Evolutionary conservation across 1,139 yeast species (phyloP).

Genomic region (Debaryomyces udenii): DNA sequence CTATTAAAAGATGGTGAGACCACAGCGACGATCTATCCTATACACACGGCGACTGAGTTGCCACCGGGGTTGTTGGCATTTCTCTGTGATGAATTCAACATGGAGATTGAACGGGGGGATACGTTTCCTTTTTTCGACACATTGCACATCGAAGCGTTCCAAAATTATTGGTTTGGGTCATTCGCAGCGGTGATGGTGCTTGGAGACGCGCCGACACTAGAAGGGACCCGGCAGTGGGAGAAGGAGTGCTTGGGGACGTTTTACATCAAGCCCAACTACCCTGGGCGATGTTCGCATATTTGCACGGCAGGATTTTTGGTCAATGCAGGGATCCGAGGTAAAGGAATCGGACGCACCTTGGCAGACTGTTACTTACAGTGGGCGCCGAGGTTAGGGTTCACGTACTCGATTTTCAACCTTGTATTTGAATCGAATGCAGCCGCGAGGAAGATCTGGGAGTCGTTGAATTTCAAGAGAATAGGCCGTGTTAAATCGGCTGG

Average conservation of each 20-base stretch:
- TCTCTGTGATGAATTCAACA: slow-evolving; percentile 87
- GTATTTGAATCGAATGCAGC: slow-evolving; percentile 89
- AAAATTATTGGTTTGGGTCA: slow-evolving; percentile 82
- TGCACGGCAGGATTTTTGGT: slow-evolving; percentile 89
- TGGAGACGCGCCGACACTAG: slow-evolving; percentile 66
- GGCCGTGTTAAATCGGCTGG: slow-evolving; percentile 88
- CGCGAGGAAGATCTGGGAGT: slow-evolving; percentile 77
- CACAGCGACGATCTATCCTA: slow-evolving; percentile 89
- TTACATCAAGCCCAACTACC: slow-evolving; percentile 82
- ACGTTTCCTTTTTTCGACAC: slow-evolving; percentile 85
- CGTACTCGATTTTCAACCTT: slow-evolving; percentile 79
- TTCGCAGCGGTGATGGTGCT: slow-evolving; percentile 86
- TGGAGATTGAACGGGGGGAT: slow-evolving; percentile 89
- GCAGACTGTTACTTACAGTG: slow-evolving; percentile 85
- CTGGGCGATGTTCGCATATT: slow-evolving; percentile 92
- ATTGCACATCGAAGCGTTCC: slow-evolving; percentile 71
- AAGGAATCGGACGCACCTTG: slow-evolving; percentile 85
- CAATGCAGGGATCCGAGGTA: slow-evolving; percentile 90
- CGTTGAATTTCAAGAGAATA: slow-evolving; percentile 72
- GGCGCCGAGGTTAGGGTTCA: slow-evolving; percentile 89
- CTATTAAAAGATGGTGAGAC: slow-evolving; percentile 86
- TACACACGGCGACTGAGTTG: slow-evolving; percentile 60
- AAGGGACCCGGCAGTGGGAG: slow-evolving; percentile 77
- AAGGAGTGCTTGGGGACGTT: slow-evolving; percentile 87
- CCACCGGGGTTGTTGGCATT: slow-evolving; percentile 82